phyloP scores from a whole-genome alignment of 345 rosid species.

The thale cress (Arabidopsis thaliana) region DNA sequence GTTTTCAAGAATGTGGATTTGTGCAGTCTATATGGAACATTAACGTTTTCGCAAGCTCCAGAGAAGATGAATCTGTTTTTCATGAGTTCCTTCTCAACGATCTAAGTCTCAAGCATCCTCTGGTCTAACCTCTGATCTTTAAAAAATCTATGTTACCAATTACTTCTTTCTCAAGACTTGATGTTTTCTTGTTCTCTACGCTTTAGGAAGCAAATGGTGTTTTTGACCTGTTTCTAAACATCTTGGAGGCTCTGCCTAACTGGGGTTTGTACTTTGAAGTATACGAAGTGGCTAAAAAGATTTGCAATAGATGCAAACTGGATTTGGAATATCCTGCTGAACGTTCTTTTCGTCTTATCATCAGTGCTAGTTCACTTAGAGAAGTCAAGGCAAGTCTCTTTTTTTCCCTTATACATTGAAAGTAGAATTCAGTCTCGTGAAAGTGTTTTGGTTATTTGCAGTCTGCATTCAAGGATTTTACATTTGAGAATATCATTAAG shows the following conservation, averaged over 20 bases:
- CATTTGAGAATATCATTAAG: conserved; percentile 34
- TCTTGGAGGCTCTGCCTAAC: conserved; percentile 16
- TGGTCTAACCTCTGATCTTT: conserved; percentile 2
- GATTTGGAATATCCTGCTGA: background rate
- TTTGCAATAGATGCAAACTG: conserved; percentile 15
- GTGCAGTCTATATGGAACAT: conserved; percentile 2
- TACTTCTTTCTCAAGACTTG: conserved; percentile 18
- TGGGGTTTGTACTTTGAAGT: conserved; percentile 24
- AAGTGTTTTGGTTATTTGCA: background rate
- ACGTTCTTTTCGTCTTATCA: conserved; percentile 18
- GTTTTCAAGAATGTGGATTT: conserved; percentile 15
- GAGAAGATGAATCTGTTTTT: background rate
- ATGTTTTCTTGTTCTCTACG: background rate
- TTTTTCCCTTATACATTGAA: background rate
- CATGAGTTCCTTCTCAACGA: background rate
- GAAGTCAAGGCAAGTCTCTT: conserved; percentile 28
- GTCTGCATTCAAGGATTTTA: conserved; percentile 3
- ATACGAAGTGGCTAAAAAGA: background rate
- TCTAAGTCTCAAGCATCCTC: background rate
- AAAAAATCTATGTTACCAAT: background rate
- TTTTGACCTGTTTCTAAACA: background rate
- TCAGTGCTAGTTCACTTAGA: conserved; percentile 23
- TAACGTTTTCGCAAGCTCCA: background rate
- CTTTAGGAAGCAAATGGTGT: conserved; percentile 20
- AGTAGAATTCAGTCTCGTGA: background rate